Evolutionary conservation across 2,329 filamentous ascomycete genomes (phyloP), one percentile per base, ranked within the genome.

Genomic region (Verticillium longisporum): DNA sequence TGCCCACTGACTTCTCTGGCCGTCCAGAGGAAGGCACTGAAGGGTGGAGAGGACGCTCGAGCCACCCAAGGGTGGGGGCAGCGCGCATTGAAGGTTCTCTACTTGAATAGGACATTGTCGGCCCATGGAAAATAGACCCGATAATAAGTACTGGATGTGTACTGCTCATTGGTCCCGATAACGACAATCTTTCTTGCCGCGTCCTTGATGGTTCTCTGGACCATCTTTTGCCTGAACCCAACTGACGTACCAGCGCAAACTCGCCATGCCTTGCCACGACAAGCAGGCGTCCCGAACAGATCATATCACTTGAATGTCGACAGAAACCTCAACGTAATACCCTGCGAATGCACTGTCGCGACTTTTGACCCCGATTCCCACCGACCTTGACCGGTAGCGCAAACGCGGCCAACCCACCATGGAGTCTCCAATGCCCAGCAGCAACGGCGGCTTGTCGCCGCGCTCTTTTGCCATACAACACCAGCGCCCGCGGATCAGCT

Each of bases 401-500:
- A 21, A 26, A 50, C 45, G n/a, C 45, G 45, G 21, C 45, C 45
- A 18, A 26, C 26, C 45, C n/a, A 50, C 7, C 45, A 50, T 50
- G 45, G 45, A 50, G 38, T 45, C 38, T 45, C 38, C 38, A 18
- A 45, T 45, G n/a, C 18, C 45, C 6, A 50, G 9, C 11, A 50
- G n/a, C 54, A 68, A 64, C 63, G 69, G 66, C 58, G 77, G 77
- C 68, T 74, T 74, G 56, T 85, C 83, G 62, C 84, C 84, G 56
- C 77, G 80, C 64, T 76, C 80, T 7, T 87, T 85, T 71, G 84
- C 85, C 38, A 71, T 80, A n/a, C 78, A 79, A 59, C 81, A 86
- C 69, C 75, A 79, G 71, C 83, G 82, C 62, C 80, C 79, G 56
- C 78, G 76, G 70, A 77, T 75, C 62, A 88, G 84, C 66, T 99